Base-by-base conservation (phyloP, 352 stramenopile genomes). In the Globisporangium heterothallicum region DNA sequence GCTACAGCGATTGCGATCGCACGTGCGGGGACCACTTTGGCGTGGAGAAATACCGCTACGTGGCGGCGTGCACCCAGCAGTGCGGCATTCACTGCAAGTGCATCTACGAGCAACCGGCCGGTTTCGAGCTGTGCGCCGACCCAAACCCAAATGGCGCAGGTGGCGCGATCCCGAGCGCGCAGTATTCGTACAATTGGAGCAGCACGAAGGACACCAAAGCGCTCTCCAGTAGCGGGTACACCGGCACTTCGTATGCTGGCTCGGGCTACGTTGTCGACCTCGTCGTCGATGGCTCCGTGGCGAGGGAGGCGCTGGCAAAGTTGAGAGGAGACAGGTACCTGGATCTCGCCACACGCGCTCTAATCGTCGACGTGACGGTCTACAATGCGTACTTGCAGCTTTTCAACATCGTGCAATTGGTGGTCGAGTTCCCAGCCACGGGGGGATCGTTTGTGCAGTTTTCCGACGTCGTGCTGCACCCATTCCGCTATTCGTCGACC, bases 351-450 rank as follows among this genome's bases (percentile, higher is more conserved):
- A 86, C 78, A 4, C 74, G 78, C 9, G 70, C 66, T 3, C 66
- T 90, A 21, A 61, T 90, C 7, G 48, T 88, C 19, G 76, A 90
- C 30, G 67, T 84, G 34, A 84, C 73, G 6, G 40, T 86, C 21
- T 90, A 71, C 60, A 85, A 88, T 50, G 64, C 74, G 7, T 84
- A 85, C 52, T 42, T 82, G 22, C 66, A 81, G 53, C 70, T 90
- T 1, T 84, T 90, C 57, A 77, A 78, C 44, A 59, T 74, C 6
- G 68, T 90, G 8, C 61, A 81, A 42, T 55, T 86, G 14, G 60
- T 80, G 18, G 34, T 85, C 40, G 78, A 90, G 42, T 86, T 90
- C 52, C 78, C 76, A 0, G 57, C 78, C 19, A 82, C 70, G 2
- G 78, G 78, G 10, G 76, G 78, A 8, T 63, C 69, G 7, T 78